Evolutionary conservation across 129 eudicot genomes (phyloP), one percentile per base, ranked within the genome.

Genomic region (Logfia minima): DNA sequence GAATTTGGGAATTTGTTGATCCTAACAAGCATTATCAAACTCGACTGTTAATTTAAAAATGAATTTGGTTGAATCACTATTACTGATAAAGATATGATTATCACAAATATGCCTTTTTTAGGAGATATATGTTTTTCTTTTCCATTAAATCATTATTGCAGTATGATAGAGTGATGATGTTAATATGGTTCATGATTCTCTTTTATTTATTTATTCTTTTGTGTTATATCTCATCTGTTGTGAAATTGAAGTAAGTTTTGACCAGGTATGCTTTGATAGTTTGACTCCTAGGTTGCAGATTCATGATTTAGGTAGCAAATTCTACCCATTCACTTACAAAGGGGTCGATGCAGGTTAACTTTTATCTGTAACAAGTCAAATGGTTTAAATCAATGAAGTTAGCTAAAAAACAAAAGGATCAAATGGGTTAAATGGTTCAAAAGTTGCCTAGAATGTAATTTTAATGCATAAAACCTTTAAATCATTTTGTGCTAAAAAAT

Each of bases 1-100:
- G 19, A 70, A 70, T 14, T 0, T 70, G 74, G 59, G 60, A 70
- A 45, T 70, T 43, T 70, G 11, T 41, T 45, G 34, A 70, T 68
- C 43, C 22, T 14, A 2, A 60, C 28, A 18, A 22, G 11, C 3
- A 60, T 59, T 22, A 59, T 59, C 29, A 59, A 7, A 59, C 31
- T 59, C 14, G 65, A 59, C 22, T 59, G 53, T 22, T 59, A 21
- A 59, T 59, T 22, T 19, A 17, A 14, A 19, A 59, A 59, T 45
- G 8, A 59, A 0, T 7, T 6, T 22, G 11, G 5, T 22, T 60
- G 28, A 60, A 60, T 60, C 14, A 60, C 0, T 60, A 19, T 60
- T 22, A 8, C 14, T 2, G 5, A 60, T 45, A 45, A 18, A 45
- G 17, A 45, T 13, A 45, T 13, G 53, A 45, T 45, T 45, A 45